phyloP scores from a whole-genome alignment of 352 stramenopile genomes.

The Globisporangium polare region DNA sequence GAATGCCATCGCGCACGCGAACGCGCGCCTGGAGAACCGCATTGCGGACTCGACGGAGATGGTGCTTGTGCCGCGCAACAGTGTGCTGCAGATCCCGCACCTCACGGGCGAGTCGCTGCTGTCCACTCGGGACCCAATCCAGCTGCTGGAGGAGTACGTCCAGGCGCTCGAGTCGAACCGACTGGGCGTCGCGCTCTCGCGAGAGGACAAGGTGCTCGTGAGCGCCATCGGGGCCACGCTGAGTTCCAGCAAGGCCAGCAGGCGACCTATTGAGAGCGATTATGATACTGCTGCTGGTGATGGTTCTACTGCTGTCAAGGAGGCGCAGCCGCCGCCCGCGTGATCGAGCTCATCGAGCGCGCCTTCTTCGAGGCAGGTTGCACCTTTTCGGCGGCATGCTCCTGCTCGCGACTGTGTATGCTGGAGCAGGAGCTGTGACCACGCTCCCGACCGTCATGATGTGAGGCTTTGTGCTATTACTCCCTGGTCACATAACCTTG shows the following conservation, averaged over 20 bases:
- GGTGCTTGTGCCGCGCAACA: slow-evolving; percentile 8
- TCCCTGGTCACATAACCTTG: too few relatives aligned
- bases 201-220: slow-evolving; percentile 10
- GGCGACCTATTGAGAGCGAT: too few relatives aligned
- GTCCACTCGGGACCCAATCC: slow-evolving; percentile 10
- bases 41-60: slow-evolving; percentile 8
- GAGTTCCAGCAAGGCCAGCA: neutral
- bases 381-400: too few relatives aligned
- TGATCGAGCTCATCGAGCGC: neutral
- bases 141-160: slow-evolving; percentile 12
- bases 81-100: slow-evolving; percentile 15
- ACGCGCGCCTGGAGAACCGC: slow-evolving; percentile 12
- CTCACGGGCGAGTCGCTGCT: slow-evolving; percentile 11
- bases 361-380: too few relatives aligned
- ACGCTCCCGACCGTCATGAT: too few relatives aligned
- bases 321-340: neutral
- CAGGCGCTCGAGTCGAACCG: slow-evolving; percentile 4
- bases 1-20: slow-evolving; percentile 22
- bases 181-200: neutral
- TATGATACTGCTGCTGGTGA: too few relatives aligned
- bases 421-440: too few relatives aligned
- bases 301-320: neutral
- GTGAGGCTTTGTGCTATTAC: too few relatives aligned
- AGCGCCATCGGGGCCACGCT: slow-evolving; percentile 1
- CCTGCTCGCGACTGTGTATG: too few relatives aligned